Conservation (phyloP, 2,329 filamentous ascomycete species). For the Arachnopeziza araneosa region DNA sequence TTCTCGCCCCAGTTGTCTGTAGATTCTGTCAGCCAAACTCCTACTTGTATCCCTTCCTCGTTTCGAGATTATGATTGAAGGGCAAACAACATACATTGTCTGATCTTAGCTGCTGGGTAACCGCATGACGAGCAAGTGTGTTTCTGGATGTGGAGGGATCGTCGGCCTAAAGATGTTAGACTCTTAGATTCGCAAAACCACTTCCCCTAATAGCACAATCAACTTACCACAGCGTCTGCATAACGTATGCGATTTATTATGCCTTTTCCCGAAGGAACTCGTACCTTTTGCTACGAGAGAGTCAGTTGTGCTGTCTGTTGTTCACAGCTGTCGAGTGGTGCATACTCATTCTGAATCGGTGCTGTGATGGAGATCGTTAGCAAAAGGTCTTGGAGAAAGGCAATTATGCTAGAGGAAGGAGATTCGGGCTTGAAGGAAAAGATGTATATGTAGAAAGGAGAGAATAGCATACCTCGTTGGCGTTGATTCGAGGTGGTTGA, state of each 20-base stretch:
- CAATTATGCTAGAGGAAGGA: no score
- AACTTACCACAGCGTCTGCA: constrained; percentile 16
- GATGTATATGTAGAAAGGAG: no score
- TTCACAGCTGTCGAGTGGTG: constrained; percentile 2
- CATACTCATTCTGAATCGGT: constrained; percentile 31
- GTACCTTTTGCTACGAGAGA: constrained; percentile 29
- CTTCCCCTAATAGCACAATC: not conserved
- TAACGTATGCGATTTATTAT: constrained; percentile 32
- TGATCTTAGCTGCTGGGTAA: constrained; percentile 94
- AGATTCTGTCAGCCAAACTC: constrained; percentile 49
- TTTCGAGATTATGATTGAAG: not conserved
- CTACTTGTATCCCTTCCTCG: not conserved
- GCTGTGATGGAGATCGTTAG: constrained; percentile 12
- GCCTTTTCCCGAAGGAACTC: constrained; percentile 30
- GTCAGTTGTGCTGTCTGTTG: constrained; percentile 13
- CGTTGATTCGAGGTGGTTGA: no score
- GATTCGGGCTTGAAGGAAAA: no score
- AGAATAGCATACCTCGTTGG: no score
- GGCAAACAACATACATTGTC: constrained; percentile 84
- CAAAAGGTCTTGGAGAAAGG: not conserved
- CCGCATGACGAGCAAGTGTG: constrained; percentile 93
- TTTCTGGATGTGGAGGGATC: constrained; percentile 99
- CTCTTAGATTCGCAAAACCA: not conserved
- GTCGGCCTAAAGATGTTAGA: constrained; percentile 60
- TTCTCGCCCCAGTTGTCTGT: constrained; percentile 99